These are phyloP conservation scores for Gynostemma pentaphyllum DNA, from an alignment of 306 rosid genomes.

Conservation along the genomic window DNA sequence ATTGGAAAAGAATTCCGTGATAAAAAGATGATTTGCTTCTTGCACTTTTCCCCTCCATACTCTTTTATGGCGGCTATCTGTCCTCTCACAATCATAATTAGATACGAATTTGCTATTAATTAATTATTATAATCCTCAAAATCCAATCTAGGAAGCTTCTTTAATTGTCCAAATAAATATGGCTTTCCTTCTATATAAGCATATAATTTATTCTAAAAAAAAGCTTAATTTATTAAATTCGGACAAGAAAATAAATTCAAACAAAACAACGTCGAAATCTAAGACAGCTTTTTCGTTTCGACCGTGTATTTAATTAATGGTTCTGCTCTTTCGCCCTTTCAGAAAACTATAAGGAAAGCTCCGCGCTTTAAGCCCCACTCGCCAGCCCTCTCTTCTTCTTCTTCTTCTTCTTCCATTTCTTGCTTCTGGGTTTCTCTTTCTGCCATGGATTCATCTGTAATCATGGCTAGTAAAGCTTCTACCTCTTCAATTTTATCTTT, in stretches of 20 bases:
- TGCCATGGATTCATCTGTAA: slow-evolving; percentile 27
- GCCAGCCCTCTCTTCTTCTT: background rate
- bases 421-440: background rate
- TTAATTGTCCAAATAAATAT: too few relatives aligned
- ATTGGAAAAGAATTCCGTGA: background rate
- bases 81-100: too few relatives aligned
- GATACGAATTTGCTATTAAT: too few relatives aligned
- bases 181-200: too few relatives aligned
- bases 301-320: background rate
- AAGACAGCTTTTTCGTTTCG: too few relatives aligned
- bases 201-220: too few relatives aligned
- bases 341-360: too few relatives aligned
- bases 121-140: too few relatives aligned
- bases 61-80: background rate
- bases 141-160: too few relatives aligned
- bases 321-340: slow-evolving; percentile 8
- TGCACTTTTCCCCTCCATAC: background rate
- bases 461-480: slow-evolving; percentile 31
- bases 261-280: background rate
- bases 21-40: background rate
- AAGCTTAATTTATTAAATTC: too few relatives aligned
- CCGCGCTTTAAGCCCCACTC: background rate
- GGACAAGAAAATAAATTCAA: background rate
- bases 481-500: slow-evolving; percentile 22
- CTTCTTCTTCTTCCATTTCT: background rate